Evolutionary conservation across 441 rosid species (phyloP), one percentile per base, ranked within the genome.

Genomic region (Croton setiger): DNA sequence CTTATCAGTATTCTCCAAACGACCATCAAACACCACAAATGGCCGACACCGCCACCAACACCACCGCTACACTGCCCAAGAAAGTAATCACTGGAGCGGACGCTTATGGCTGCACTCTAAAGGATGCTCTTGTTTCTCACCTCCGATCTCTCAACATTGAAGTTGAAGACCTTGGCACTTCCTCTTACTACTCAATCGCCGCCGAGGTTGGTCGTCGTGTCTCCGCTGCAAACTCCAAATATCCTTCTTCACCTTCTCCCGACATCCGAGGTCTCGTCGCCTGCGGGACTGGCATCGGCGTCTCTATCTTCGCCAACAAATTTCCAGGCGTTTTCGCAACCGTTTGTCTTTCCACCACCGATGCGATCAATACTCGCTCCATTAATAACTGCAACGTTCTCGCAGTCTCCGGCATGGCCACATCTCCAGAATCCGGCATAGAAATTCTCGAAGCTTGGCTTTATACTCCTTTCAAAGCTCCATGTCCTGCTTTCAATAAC

Each of bases 231-330:
- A 21, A 71, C 7, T 0, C 70, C 11, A 1, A 61, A 4, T 18
- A 57, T 4, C 69, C 78, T 20, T 35, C 59, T 0, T 47, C 82
- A 10, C 33, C 85, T 3, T 56, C 77, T 12, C 75, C 83, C 6
- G 84, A 65, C 17, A 71, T 77, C 20, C 91, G 91, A 1, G 97
- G 97, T 49, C 88, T 91, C 7, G 80, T 89, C 2, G 86, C 88
- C 58, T 90, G 98, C 55, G 96, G 96, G 4, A 89, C 97, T 1
- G 97, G 97, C 27, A 84, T 81, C 33, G 95, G 98, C 67, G 91
- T 93, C 48, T 86, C 90, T 58, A 85, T 93, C 68, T 87, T 91
- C 82, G 97, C 98, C 60, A 93, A 91, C 86, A 93, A 93, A 68
- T 88, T 88, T 79, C 75, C 92, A 0, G 93, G 94, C 69, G 97